A percentile compares a stretch with the other conserved stretches of the same genome.
Evolutionary conservation across 768 basidiomycete genomes (phyloP).

Genomic region (Amanita inopinata): DNA sequence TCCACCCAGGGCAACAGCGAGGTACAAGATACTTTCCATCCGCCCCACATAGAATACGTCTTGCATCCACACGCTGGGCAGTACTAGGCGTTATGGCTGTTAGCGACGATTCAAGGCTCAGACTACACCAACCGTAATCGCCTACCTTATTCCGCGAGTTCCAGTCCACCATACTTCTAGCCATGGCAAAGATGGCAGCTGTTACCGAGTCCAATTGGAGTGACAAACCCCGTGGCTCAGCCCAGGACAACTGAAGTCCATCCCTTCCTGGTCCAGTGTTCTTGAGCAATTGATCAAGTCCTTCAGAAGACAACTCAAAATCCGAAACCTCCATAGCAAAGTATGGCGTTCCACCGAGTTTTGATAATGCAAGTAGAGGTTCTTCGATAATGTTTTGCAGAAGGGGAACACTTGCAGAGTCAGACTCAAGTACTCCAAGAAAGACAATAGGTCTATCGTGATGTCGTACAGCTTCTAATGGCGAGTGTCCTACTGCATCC

Average conservation of each 20-base stretch:
- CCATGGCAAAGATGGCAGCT: conserved; percentile 69
- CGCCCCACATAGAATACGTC: conserved; percentile 84
- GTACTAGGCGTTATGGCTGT: conserved; percentile 43
- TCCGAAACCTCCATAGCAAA: conserved; percentile 73
- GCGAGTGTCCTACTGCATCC: conserved; percentile 14
- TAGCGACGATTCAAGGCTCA: neutral
- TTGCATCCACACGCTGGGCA: conserved; percentile 82
- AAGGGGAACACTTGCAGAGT: conserved; percentile 37
- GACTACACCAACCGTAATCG: neutral
- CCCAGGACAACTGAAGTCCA: conserved; percentile 41
- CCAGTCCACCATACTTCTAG: conserved; percentile 86
- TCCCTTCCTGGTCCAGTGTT: conserved; percentile 27
- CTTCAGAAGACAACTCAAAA: conserved; percentile 25
- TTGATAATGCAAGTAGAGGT: conserved; percentile 41
- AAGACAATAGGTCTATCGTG: conserved; percentile 59
- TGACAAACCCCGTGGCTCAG: conserved; percentile 54
- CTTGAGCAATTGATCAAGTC: conserved; percentile 29
- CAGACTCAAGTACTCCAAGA: conserved; percentile 64
- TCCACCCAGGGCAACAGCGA: conserved; percentile 69
- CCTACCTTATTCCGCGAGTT: conserved; percentile 77
- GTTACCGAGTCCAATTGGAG: conserved; percentile 49
- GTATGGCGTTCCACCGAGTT: conserved; percentile 74
- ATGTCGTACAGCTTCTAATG: conserved; percentile 45
- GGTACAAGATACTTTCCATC: conserved; percentile 87
- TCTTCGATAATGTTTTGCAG: conserved; percentile 58